phyloP scores from a whole-genome alignment of 306 rosid species.

The Arachis stenosperma region DNA sequence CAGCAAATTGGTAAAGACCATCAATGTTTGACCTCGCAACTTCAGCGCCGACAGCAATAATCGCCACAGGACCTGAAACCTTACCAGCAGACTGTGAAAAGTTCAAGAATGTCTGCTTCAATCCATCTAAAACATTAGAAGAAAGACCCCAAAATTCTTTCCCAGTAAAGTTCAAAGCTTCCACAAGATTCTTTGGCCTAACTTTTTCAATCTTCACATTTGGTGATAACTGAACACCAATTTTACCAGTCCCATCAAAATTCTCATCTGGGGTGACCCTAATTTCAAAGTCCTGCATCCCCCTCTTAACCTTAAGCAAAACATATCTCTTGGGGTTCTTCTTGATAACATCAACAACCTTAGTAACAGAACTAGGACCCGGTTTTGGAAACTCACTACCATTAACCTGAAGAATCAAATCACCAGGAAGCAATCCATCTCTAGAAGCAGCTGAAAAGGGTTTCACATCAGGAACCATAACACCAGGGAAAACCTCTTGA shows the following conservation, averaged over 20 bases:
- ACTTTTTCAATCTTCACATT: slow-evolving; percentile 72
- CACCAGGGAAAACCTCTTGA: slow-evolving; percentile 90
- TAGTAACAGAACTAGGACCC: slow-evolving; percentile 73
- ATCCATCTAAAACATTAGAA: slow-evolving; percentile 69
- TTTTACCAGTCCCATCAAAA: slow-evolving; percentile 91
- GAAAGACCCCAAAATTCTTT: slow-evolving; percentile 81
- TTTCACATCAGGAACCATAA: slow-evolving; percentile 81
- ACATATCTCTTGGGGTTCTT: slow-evolving; percentile 74
- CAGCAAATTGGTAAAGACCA: slow-evolving; percentile 91
- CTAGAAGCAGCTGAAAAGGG: slow-evolving; percentile 93
- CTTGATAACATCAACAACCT: slow-evolving; percentile 74
- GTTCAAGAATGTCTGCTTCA: slow-evolving; percentile 79
- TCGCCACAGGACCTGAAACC: slow-evolving; percentile 95
- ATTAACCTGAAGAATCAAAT: slow-evolving; percentile 76
- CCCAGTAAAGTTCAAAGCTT: slow-evolving; percentile 63
- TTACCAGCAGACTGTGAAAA: slow-evolving; percentile 88
- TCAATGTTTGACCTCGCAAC: slow-evolving; percentile 84
- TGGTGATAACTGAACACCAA: slow-evolving; percentile 93
- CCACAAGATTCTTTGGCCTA: slow-evolving; percentile 55
- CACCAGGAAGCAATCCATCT: slow-evolving; percentile 85
- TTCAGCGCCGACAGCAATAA: slow-evolving; percentile 94
- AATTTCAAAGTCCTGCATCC: slow-evolving; percentile 57
- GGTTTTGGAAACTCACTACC: slow-evolving; percentile 70
- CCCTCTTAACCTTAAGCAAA: slow-evolving; percentile 76
- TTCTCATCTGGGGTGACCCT: slow-evolving; percentile 87